Conservation (phyloP, 2,329 filamentous ascomycete species). For the Fusarium devonianum region DNA sequence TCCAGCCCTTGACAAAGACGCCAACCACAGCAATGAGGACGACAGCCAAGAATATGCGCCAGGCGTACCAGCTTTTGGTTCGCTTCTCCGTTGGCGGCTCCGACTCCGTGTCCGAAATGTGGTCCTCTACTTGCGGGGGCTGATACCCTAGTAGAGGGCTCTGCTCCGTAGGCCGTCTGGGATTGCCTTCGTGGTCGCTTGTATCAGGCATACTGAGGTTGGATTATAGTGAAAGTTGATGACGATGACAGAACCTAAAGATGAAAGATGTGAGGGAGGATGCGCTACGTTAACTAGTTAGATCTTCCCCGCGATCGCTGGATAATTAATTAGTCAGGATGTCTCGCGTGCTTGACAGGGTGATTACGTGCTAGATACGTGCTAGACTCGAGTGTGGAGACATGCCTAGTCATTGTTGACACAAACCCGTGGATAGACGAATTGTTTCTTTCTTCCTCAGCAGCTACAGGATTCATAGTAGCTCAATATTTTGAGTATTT, state of each 20-base stretch:
- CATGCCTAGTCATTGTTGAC: no score
- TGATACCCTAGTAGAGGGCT: constrained; percentile 17
- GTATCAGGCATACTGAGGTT: constrained; percentile 1
- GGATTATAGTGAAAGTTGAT: no score
- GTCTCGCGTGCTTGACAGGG: constrained; percentile 19
- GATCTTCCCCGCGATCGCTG: constrained; percentile 3
- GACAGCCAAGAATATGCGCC: constrained; percentile 49
- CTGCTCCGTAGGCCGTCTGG: constrained; percentile 8
- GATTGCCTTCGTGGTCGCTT: background rate
- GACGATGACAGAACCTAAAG: no score
- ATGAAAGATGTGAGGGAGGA: background rate
- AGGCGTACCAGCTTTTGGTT: constrained; percentile 29
- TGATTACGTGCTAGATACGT: constrained; percentile 4
- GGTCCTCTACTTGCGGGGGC: constrained; percentile 1
- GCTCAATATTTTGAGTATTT: no score
- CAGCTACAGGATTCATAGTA: no score
- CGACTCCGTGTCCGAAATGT: background rate
- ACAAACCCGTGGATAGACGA: no score
- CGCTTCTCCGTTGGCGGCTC: constrained; percentile 13
- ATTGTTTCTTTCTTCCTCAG: no score
- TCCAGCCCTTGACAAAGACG: constrained; percentile 55
- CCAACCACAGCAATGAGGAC: constrained; percentile 43
- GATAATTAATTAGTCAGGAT: constrained; percentile 9
- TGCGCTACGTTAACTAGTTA: background rate
- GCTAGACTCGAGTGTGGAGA: no score